A percentile compares a stretch with the other conserved stretches of the same genome.
phyloP scores from a whole-genome alignment of 2,329 filamentous ascomycete species.

The Ophiostoma pallidulum region DNA sequence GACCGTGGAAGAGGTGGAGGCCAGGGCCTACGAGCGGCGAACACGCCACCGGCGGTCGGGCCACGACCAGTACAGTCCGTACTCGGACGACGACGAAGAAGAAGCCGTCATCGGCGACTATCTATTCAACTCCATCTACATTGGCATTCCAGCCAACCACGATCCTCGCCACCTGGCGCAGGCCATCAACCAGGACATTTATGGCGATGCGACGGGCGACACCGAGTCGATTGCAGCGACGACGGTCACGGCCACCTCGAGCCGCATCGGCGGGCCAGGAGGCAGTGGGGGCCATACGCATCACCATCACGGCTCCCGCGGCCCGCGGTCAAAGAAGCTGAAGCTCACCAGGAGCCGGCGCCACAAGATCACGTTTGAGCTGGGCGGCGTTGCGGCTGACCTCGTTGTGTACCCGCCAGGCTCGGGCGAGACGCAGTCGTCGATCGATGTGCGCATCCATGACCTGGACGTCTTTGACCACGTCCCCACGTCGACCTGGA shows the following conservation, averaged over 20 bases:
- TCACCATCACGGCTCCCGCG: neutral
- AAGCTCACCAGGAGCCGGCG: constrained; percentile 75
- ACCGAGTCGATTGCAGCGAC: constrained; percentile 67
- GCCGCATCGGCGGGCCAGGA: constrained; percentile 35
- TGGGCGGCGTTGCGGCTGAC: constrained; percentile 74
- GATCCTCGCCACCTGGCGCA: constrained; percentile 74
- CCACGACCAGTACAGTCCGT: constrained; percentile 30
- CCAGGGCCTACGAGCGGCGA: constrained; percentile 67
- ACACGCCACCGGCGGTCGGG: constrained; percentile 47
- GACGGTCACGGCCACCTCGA: constrained; percentile 48
- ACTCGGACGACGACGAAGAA: constrained; percentile 60
- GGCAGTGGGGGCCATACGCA: neutral
- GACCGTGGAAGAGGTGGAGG: constrained; percentile 80
- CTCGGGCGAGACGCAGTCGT: constrained; percentile 75
- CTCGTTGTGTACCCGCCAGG: constrained; percentile 68
- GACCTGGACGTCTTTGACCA: constrained; percentile 91
- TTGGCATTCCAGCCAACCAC: constrained; percentile 77
- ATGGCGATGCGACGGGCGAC: constrained; percentile 69
- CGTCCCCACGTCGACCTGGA: constrained; percentile 92
- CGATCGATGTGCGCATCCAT: constrained; percentile 70
- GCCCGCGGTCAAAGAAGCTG: constrained; percentile 45
- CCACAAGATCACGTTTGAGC: constrained; percentile 93
- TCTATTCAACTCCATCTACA: constrained; percentile 97
- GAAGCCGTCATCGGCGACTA: constrained; percentile 88
- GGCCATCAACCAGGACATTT: constrained; percentile 80